phyloP scores from a whole-genome alignment of 768 basidiomycete species.

The Serendipita sp. region DNA sequence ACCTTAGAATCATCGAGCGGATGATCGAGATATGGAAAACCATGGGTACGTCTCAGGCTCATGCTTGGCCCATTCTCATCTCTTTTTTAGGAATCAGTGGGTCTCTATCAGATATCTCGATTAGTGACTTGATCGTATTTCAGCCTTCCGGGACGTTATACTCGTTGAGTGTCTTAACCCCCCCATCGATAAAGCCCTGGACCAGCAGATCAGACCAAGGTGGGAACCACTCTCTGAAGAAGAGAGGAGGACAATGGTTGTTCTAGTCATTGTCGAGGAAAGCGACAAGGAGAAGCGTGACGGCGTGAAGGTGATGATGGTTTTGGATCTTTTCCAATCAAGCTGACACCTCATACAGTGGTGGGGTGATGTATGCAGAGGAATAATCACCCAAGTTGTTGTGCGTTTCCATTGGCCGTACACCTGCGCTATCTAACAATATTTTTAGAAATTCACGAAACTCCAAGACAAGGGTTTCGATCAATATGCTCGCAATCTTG shows the following conservation, averaged over 20 bases:
- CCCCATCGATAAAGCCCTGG: no score
- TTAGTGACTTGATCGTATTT: no score
- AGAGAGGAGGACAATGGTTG: background rate
- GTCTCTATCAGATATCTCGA: background rate
- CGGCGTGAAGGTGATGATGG: background rate
- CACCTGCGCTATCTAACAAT: background rate
- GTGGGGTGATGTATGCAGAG: background rate
- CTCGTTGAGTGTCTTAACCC: no score
- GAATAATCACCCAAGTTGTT: background rate
- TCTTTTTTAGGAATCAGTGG: background rate
- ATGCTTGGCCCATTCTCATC: background rate
- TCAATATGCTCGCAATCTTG: conserved; percentile 1
- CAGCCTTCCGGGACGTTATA: no score
- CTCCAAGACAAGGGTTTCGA: background rate
- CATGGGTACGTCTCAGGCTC: background rate
- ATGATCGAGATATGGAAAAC: background rate
- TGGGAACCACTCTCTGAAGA: no score
- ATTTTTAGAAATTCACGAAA: background rate
- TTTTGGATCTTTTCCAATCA: background rate
- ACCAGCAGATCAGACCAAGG: no score
- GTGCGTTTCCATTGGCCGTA: background rate
- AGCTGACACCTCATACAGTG: background rate
- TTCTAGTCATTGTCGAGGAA: background rate
- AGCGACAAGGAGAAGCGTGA: background rate
- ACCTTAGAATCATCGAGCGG: background rate